These are phyloP conservation scores for Jamesozyma lodderae DNA, from an alignment of 805 yeast species.

Conservation along the genomic window DNA sequence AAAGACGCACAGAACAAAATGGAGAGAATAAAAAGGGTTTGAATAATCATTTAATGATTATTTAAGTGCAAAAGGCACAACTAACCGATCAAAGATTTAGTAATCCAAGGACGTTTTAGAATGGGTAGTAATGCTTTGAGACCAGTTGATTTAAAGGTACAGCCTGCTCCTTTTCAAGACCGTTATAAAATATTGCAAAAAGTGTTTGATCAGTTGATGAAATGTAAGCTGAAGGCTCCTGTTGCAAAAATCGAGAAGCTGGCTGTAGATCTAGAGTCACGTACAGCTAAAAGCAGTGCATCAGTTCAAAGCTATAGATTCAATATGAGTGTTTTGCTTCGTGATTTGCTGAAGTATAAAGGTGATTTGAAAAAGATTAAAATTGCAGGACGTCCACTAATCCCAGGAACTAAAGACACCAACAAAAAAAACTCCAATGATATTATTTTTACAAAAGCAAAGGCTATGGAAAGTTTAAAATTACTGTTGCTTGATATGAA, in stretches of 20 bases:
- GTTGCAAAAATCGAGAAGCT: conserved; percentile 10
- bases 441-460: conserved; percentile 6
- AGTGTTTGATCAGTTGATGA: conserved; percentile 16
- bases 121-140: no score
- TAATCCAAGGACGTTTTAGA: not conserved
- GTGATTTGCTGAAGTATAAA: conserved; percentile 24
- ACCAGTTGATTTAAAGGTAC: conserved; percentile 24
- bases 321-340: conserved; percentile 24
- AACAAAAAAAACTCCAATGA: not conserved
- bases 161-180: conserved; percentile 27
- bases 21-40: no score
- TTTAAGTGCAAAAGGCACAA: no score
- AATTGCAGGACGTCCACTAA: conserved; percentile 17
- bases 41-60: no score
- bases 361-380: conserved; percentile 22
- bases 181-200: conserved; percentile 25
- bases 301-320: conserved; percentile 27
- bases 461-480: conserved; percentile 15
- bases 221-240: conserved; percentile 11
- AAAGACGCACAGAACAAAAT: no score
- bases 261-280: conserved; percentile 21
- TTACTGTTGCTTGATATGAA: conserved; percentile 13
- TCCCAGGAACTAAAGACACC: conserved; percentile 1
- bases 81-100: no score
- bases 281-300: conserved; percentile 21